Base-by-base conservation (phyloP, 768 basidiomycete genomes). In the Lepiota venenata region DNA sequence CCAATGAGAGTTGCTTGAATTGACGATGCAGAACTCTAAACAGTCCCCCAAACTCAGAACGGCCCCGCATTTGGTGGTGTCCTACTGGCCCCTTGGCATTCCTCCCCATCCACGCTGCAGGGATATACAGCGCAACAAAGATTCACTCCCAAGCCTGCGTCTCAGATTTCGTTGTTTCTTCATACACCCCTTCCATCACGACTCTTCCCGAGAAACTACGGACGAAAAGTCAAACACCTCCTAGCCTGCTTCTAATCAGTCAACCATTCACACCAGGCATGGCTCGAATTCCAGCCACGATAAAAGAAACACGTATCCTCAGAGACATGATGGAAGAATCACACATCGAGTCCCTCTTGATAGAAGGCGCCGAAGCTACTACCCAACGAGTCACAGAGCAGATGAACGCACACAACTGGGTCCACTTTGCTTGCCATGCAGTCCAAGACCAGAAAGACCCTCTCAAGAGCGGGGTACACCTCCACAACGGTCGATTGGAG, bases 401-500 rank as follows among this genome's bases (percentile, higher is more conserved):
- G 8, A 53, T 68, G 52, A 40, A 61, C 12, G 22, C 41, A 16
- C 52, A 54, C 39, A 53, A 50, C 16, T 63, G 60, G 52, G 39
- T 64, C 15, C 73, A 76, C 53, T 53, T 75, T 7, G 68, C 74
- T 1, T 73, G 71, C 43, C 69, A 70, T 6, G 69, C 58, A 2
- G 55, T 53, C 12, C 64, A 72, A 22, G 62, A 78, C 47, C 6
- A 52, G 0, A 3, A n/a, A 2, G 52, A 59, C 6, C 66, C 71
- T 9, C 51, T 64, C 3, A 53, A 69, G 52, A 64, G 60, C 41
- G 59, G 55, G 1, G 63, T 65, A 12, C 43, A 50, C 27, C 58
- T 68, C 2, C 57, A 65, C 39, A 58, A 62, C 25, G 59, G 60
- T 0, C 42, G 39, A 16, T 54, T 66, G 20, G 59, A 60, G 52